phyloP scores from a whole-genome alignment of 768 basidiomycete species.

The Holtermannia corniformis region DNA sequence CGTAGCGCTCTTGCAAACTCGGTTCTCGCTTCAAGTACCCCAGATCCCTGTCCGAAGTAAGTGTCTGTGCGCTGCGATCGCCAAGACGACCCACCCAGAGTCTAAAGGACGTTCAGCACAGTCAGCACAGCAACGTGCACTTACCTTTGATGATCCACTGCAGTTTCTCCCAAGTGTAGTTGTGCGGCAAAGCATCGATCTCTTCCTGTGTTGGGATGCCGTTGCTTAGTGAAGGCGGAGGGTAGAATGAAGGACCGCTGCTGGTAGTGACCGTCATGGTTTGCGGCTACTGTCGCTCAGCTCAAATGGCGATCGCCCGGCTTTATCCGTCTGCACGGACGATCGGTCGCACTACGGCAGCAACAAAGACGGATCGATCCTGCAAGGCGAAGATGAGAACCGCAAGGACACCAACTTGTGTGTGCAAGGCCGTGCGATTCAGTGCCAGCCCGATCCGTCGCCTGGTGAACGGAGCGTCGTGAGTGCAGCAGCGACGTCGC shows the following conservation, averaged over 20 bases:
- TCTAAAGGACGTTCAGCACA: neutral
- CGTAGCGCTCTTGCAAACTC: constrained; percentile 19
- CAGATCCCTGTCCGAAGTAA: neutral
- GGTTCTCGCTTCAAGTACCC: constrained; percentile 4
- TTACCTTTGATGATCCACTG: constrained; percentile 23
- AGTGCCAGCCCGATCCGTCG: too few relatives aligned
- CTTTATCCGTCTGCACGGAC: too few relatives aligned
- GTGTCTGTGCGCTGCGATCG: neutral
- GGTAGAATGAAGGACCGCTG: constrained; percentile 25
- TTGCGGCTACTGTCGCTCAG: too few relatives aligned
- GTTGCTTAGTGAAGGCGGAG: constrained; percentile 18
- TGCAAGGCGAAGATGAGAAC: too few relatives aligned
- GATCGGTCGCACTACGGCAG: too few relatives aligned
- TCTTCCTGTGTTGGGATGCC: constrained; percentile 37
- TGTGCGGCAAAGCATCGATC: constrained; percentile 32
- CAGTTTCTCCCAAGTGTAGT: constrained; percentile 38
- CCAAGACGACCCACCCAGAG: neutral
- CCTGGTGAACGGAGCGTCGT: too few relatives aligned
- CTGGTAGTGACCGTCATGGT: too few relatives aligned
- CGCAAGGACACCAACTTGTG: too few relatives aligned
- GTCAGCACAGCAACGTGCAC: neutral
- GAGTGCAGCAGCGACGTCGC: too few relatives aligned
- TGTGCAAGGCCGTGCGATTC: too few relatives aligned
- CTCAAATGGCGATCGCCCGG: too few relatives aligned
- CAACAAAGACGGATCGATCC: too few relatives aligned